Evolutionary conservation across 192 early-diverging fungal species (phyloP).

Genomic region (Coemansia sp.): DNA sequence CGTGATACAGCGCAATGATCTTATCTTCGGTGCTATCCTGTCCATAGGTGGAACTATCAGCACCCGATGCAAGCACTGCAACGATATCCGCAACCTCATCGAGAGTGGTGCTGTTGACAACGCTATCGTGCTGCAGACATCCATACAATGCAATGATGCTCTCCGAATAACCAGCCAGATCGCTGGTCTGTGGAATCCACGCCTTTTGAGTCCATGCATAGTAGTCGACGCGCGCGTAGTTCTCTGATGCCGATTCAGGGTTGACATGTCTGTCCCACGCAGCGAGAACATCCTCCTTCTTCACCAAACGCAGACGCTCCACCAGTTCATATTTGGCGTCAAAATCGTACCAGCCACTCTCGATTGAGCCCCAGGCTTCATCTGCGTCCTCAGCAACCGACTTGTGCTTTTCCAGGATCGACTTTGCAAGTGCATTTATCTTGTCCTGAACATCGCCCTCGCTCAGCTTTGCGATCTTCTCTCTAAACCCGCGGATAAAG

Average conservation of each 20-base stretch:
- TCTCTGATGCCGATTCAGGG: constrained; percentile 18
- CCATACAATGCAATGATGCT: constrained; percentile 12
- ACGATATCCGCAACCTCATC: background rate
- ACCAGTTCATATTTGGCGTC: constrained; percentile 40
- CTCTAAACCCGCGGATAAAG: constrained; percentile 63
- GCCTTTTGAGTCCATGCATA: constrained; percentile 18
- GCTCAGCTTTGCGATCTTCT: constrained; percentile 5
- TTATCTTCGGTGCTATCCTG: no score
- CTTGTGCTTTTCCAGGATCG: constrained; percentile 66
- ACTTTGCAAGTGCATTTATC: constrained; percentile 56
- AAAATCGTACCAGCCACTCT: constrained; percentile 71
- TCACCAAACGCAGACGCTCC: constrained; percentile 7
- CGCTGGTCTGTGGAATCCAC: constrained; percentile 4
- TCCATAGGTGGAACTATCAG: background rate
- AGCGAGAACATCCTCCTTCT: constrained; percentile 25
- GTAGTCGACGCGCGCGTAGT: constrained; percentile 33
- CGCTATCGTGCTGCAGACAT: constrained; percentile 13
- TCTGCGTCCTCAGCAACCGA: constrained; percentile 65
- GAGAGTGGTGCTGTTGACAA: background rate
- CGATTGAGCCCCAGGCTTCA: constrained; percentile 65
- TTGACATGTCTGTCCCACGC: constrained; percentile 40
- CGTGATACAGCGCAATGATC: background rate
- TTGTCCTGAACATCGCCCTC: constrained; percentile 61
- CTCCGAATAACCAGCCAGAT: constrained; percentile 11
- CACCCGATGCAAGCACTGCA: constrained; percentile 1